Conservation (phyloP, 2,329 filamentous ascomycete species). For the Pleoardoris graminearum region DNA sequence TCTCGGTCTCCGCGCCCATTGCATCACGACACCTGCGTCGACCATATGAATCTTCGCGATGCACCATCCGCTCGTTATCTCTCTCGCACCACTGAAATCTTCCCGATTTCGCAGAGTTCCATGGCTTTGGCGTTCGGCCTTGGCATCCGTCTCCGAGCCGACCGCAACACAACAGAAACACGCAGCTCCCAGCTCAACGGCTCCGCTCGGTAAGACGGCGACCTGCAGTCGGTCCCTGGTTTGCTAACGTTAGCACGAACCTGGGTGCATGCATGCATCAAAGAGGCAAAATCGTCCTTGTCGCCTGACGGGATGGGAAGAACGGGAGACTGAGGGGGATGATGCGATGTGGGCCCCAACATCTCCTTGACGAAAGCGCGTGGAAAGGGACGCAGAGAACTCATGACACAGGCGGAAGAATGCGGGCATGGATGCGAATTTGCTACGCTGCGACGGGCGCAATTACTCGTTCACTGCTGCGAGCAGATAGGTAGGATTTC, state of each 20-base stretch:
- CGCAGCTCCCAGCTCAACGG: background rate
- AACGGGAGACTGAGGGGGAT: background rate
- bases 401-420: background rate
- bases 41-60: background rate
- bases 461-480: too few species aligned
- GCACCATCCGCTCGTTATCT: background rate
- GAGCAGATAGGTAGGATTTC: too few species aligned
- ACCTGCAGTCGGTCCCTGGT: conserved; percentile 2
- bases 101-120: background rate
- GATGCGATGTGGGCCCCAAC: background rate
- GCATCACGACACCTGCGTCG: background rate
- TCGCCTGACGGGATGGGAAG: background rate
- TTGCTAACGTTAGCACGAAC: background rate
- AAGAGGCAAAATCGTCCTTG: background rate
- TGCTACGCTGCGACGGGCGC: too few species aligned
- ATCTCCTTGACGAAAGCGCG: background rate
- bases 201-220: background rate
- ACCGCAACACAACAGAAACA: background rate
- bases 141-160: background rate
- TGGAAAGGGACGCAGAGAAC: background rate
- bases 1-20: too few species aligned
- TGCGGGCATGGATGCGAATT: background rate
- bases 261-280: background rate
- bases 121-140: background rate
- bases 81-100: background rate